Conservation (phyloP, 2,329 filamentous ascomycete genomes). For the Septoria linicola region DNA sequence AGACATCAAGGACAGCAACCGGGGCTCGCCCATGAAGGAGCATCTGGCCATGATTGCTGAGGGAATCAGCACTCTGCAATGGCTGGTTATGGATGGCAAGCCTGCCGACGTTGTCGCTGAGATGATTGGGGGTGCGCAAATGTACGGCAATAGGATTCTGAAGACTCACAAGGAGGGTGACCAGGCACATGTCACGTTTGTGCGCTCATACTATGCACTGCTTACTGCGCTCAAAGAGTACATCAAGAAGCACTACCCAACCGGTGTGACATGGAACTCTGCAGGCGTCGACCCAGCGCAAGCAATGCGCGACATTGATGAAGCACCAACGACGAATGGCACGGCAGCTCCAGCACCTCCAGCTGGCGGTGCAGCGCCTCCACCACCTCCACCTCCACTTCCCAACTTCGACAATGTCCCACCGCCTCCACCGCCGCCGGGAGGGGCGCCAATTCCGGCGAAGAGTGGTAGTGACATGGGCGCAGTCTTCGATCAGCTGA, state of each 20-base stretch:
- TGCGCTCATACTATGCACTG: constrained; percentile 87
- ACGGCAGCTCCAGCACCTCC: constrained; percentile 54
- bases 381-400: constrained; percentile 66
- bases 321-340: constrained; percentile 34
- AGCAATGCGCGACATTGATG: constrained; percentile 59
- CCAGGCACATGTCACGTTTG: constrained; percentile 77
- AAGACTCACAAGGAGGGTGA: constrained; percentile 88
- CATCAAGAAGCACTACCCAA: constrained; percentile 76
- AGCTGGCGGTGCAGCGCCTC: constrained; percentile 58
- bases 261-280: constrained; percentile 83
- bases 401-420: constrained; percentile 46
- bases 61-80: constrained; percentile 83
- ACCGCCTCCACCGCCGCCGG: constrained; percentile 58
- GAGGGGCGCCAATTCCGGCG: constrained; percentile 52
- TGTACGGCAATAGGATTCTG: constrained; percentile 90
- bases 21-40: constrained; percentile 70
- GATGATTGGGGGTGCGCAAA: constrained; percentile 78
- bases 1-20: constrained; percentile 78
- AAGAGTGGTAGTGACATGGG: constrained; percentile 62
- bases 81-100: constrained; percentile 81
- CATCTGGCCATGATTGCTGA: constrained; percentile 86
- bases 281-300: constrained; percentile 71
- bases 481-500: constrained; percentile 88
- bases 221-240: constrained; percentile 82
- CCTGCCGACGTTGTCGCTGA: constrained; percentile 85